Evolutionary conservation across 805 yeast genomes (phyloP).

Genomic region (Cyberlindnera americana): DNA sequence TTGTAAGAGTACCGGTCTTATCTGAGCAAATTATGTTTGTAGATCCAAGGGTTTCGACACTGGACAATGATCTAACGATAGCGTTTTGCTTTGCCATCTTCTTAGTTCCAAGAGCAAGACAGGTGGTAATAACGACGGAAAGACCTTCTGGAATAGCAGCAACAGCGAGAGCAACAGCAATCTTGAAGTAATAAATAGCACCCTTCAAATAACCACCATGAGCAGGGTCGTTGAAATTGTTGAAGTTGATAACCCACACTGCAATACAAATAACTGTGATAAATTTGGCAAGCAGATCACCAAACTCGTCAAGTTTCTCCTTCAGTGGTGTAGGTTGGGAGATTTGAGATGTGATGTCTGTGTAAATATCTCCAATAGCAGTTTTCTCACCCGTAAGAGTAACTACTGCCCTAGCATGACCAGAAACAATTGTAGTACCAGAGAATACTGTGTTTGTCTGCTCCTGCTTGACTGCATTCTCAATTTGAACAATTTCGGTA

Average conservation of each 20-base stretch:
- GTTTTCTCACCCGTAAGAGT: conserved; percentile 45
- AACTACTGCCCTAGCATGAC: conserved; percentile 43
- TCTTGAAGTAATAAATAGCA: conserved; percentile 48
- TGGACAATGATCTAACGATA: conserved; percentile 43
- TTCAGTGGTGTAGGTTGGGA: conserved; percentile 35
- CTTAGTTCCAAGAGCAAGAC: conserved; percentile 45
- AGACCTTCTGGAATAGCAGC: conserved; percentile 54
- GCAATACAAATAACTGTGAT: conserved; percentile 44
- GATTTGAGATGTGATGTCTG: conserved; percentile 39
- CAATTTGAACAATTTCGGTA: conserved; percentile 25
- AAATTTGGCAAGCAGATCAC: conserved; percentile 39
- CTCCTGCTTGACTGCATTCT: conserved; percentile 35
- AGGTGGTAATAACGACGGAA: conserved; percentile 51
- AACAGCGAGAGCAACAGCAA: conserved; percentile 47
- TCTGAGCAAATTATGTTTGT: conserved; percentile 46
- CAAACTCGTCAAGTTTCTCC: conserved; percentile 36
- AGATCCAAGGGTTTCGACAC: conserved; percentile 58
- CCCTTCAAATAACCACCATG: conserved; percentile 41
- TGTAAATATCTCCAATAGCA: conserved; percentile 46
- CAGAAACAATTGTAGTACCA: conserved; percentile 43
- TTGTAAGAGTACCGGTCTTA: conserved; percentile 47
- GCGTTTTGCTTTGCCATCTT: conserved; percentile 47
- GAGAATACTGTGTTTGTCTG: conserved; percentile 43
- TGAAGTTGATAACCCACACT: conserved; percentile 42
- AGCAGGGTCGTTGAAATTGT: conserved; percentile 38